phyloP scores from a whole-genome alignment of 495 filamentous ascomycete species.

The Barbatosphaeria neglecta region DNA sequence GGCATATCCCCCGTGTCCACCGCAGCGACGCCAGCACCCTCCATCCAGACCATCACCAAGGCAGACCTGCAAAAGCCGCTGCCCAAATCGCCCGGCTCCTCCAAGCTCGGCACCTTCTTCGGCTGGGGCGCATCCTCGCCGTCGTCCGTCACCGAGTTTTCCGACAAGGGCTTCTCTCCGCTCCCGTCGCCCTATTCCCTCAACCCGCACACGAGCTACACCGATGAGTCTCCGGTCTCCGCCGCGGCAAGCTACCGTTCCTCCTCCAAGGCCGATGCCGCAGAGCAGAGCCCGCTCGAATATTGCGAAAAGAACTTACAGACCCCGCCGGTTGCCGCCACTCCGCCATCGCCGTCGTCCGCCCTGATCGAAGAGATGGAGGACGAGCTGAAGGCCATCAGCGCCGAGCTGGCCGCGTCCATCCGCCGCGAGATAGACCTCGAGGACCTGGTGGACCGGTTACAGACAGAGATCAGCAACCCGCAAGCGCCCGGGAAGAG shows the following conservation, averaged over 20 bases:
- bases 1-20: no score
- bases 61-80: conserved; percentile 39
- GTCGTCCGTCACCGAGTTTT: conserved; percentile 35
- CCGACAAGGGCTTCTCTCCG: conserved; percentile 39
- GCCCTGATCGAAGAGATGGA: conserved; percentile 65
- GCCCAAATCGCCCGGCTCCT: conserved; percentile 40
- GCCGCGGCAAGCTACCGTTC: conserved; percentile 14
- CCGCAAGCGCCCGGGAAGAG: conserved; percentile 54
- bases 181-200: conserved; percentile 33
- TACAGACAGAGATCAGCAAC: conserved; percentile 62
- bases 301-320: conserved; percentile 36
- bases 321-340: conserved; percentile 29
- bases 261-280: conserved; percentile 16
- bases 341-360: conserved; percentile 20
- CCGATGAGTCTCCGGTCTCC: conserved; percentile 27
- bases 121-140: conserved; percentile 32
- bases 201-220: conserved; percentile 18
- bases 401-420: conserved; percentile 79
- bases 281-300: conserved; percentile 17
- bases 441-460: conserved; percentile 80
- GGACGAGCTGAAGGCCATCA: conserved; percentile 85
- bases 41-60: conserved; percentile 5
- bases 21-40: conserved; percentile 1
- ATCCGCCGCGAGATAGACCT: conserved; percentile 94
- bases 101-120: conserved; percentile 40